Base-by-base conservation (phyloP, 148 eudicot species). In the Selenicereus undatus region DNA sequence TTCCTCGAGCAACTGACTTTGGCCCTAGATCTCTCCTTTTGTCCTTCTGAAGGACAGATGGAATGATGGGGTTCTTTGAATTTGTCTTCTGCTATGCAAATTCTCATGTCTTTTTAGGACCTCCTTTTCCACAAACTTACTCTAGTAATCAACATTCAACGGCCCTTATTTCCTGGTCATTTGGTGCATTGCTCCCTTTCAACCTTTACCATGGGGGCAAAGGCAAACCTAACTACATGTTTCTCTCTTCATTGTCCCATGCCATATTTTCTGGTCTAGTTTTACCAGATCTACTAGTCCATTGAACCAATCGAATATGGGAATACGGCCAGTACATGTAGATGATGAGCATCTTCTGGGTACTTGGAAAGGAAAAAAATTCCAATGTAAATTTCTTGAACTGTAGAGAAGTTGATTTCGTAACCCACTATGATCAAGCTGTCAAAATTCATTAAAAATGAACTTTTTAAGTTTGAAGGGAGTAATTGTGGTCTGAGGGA, bases 1-100 rank as follows among this genome's bases (percentile, higher is more conserved):
- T 86, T 89, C 91, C 93, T 93, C 97, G 97, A 93, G 97, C 97
- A 89, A 90, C 91, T 88, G 89, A 88, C 83, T 86, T 83, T 80
- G 48, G 22, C 22, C 62, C 62, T 18, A 17, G 45, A 84, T 66
- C 64, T 76, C 45, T 32, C 45, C 60, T 56, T 76, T 83, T 79
- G 66, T 81, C 78, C 82, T 87, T 81, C 76, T 75, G 0, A 89
- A 8, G 77, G 83, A 65, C 82, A 84, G 48, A 83, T 85, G 88
- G 83, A 89, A 92, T 89, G 93, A 91, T 92, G 93, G 87, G 88
- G 87, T 89, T 89, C 92, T 85, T 87, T 89, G 93, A 74, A 90
- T 85, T 88, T 88, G 90, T 83, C 83, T 77, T 84, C 69, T 81
- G 78, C 83, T 42, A 87, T 86, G 86, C 91, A 86, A 83, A 85